Evolutionary conservation across 371 early-diverging fungal species (phyloP).

Genomic region (Mucor saturninus): DNA sequence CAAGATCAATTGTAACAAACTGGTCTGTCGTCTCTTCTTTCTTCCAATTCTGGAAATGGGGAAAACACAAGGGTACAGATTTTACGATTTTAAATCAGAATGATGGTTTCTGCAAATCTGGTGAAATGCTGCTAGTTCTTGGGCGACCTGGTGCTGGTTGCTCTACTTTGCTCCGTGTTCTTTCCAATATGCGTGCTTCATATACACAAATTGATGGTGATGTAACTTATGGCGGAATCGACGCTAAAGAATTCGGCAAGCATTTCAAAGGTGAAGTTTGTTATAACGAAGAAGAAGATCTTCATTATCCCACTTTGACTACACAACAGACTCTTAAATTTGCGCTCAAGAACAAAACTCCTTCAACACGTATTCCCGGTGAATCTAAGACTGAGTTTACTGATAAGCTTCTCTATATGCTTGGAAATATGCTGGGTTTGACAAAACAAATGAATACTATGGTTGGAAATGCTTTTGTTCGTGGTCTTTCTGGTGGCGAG

Average conservation of each 20-base stretch:
- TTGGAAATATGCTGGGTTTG: constrained; percentile 75
- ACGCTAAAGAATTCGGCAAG: constrained; percentile 57
- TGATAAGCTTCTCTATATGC: constrained; percentile 51
- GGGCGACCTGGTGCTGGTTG: constrained; percentile 78
- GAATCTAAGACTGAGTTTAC: constrained; percentile 50
- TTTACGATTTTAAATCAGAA: constrained; percentile 53
- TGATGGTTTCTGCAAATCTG: constrained; percentile 65
- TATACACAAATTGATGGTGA: constrained; percentile 62
- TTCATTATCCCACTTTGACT: constrained; percentile 72
- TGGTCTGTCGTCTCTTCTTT: constrained; percentile 16
- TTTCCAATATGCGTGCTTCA: constrained; percentile 66
- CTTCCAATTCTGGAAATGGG: constrained; percentile 33
- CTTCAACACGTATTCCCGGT: constrained; percentile 57
- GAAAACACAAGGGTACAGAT: constrained; percentile 23
- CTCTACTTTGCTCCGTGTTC: constrained; percentile 68
- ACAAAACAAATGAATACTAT: constrained; percentile 77
- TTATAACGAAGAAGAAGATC: constrained; percentile 77
- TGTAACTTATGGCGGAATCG: constrained; percentile 69
- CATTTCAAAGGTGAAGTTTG: constrained; percentile 67
- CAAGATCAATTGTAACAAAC: constrained; percentile 39
- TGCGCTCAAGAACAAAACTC: constrained; percentile 71
- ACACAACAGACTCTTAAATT: constrained; percentile 70
- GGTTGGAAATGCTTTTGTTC: constrained; percentile 84
- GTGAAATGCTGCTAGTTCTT: constrained; percentile 76
- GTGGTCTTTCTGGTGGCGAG: constrained; percentile 88